Conservation (phyloP, 2,329 filamentous ascomycete genomes). For the Penicillium sp. region DNA sequence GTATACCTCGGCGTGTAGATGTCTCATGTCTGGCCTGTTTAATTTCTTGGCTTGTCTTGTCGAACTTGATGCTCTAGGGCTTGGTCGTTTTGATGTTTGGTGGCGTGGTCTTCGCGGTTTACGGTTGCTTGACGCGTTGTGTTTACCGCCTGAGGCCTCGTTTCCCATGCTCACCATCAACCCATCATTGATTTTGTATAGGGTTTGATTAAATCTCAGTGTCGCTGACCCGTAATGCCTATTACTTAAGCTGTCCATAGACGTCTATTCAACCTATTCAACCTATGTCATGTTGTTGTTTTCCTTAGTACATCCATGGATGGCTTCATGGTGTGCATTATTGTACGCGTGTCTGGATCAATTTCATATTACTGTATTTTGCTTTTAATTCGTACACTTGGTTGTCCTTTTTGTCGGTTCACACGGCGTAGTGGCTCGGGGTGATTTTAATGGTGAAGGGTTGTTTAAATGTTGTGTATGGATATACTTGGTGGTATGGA, state of each 20-base stretch:
- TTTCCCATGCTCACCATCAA: neutral
- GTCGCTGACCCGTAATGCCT: too few relatives aligned
- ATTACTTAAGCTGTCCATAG: neutral
- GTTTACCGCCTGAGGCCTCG: neutral
- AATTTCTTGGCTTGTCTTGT: neutral
- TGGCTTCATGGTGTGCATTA: neutral
- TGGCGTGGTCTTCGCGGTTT: neutral
- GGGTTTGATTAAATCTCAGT: neutral
- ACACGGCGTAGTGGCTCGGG: rapidly evolving
- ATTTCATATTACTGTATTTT: neutral
- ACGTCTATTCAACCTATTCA: neutral
- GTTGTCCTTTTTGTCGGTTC: neutral
- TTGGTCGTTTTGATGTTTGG: neutral
- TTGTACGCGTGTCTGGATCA: neutral
- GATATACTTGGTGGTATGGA: too few relatives aligned
- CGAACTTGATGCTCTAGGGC: rapidly evolving
- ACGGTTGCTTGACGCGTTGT: neutral
- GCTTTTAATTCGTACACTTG: neutral
- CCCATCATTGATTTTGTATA: neutral
- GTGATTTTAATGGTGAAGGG: neutral
- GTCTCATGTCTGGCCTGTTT: neutral
- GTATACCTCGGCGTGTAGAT: neutral
- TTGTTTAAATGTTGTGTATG: too few relatives aligned
- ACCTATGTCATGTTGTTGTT: too few relatives aligned
- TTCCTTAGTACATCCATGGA: too few relatives aligned